These are phyloP conservation scores for Nicotiana benthamiana DNA, from an alignment of 257 asterid genomes.

Conservation along the genomic window DNA sequence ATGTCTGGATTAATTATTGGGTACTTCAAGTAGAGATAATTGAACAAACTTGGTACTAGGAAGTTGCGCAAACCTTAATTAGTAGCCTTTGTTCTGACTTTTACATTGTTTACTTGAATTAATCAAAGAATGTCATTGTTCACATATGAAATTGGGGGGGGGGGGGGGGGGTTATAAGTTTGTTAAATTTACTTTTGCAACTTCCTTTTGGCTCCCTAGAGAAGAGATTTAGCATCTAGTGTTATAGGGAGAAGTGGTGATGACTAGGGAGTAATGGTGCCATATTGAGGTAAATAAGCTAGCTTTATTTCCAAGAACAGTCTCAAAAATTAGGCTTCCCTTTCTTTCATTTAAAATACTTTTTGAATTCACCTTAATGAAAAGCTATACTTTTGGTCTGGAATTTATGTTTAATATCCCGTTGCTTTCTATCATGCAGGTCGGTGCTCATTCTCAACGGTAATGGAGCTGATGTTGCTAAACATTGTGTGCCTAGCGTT, in stretches of 20 bases:
- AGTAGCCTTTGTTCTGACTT: too few species aligned
- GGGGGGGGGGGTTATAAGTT: too few species aligned
- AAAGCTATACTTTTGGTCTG: not conserved
- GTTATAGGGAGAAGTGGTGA: too few species aligned
- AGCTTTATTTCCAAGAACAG: too few species aligned
- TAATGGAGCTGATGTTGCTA: constrained; percentile 85
- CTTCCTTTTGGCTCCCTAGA: too few species aligned
- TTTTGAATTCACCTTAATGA: not conserved
- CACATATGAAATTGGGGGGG: too few species aligned
- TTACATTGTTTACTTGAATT: too few species aligned
- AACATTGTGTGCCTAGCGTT: constrained; percentile 78
- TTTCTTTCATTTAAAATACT: not conserved
- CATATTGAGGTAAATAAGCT: too few species aligned
- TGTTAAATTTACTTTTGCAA: too few species aligned
- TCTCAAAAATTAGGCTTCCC: not conserved
- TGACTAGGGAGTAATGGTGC: too few species aligned
- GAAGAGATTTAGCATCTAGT: too few species aligned
- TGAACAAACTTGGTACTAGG: not conserved
- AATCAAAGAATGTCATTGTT: too few species aligned
- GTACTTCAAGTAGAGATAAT: not conserved
- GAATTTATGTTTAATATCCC: not conserved
- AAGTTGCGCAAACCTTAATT: not conserved
- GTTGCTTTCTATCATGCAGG: constrained; percentile 24
- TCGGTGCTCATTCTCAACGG: constrained; percentile 74
- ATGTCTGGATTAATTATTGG: not conserved